Evolutionary conservation across 768 basidiomycete species (phyloP).

Genomic region (Panellus pusillus): DNA sequence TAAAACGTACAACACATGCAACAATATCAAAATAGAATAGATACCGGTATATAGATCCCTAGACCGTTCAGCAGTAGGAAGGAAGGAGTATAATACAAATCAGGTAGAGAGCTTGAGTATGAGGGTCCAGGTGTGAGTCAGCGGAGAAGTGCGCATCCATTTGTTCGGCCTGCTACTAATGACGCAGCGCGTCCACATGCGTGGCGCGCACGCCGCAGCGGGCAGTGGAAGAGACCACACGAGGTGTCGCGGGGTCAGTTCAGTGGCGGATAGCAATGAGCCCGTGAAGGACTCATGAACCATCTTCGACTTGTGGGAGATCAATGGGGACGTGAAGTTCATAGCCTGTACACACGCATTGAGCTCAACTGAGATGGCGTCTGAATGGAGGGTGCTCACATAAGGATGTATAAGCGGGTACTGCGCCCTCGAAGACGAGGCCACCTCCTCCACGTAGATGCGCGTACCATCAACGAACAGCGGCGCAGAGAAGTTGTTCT

Average conservation of each 20-base stretch:
- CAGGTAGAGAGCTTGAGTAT: too few species aligned
- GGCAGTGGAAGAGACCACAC: too few species aligned
- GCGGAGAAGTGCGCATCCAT: too few species aligned
- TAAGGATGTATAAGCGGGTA: conserved; percentile 42
- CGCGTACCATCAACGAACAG: conserved; percentile 11
- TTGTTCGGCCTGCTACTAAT: too few species aligned
- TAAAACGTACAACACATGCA: too few species aligned
- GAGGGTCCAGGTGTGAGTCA: too few species aligned
- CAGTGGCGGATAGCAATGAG: not conserved
- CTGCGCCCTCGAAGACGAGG: not conserved
- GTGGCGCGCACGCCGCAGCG: too few species aligned
- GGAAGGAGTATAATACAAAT: too few species aligned
- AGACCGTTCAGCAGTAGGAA: too few species aligned
- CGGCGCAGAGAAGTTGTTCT: conserved; percentile 10
- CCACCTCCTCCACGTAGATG: conserved; percentile 15
- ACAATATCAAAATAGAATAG: too few species aligned
- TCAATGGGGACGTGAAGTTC: conserved; percentile 45
- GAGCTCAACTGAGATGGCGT: conserved; percentile 2
- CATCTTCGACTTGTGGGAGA: conserved; percentile 4
- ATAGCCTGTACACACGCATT: conserved; percentile 32
- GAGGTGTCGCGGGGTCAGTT: not conserved
- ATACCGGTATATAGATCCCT: too few species aligned
- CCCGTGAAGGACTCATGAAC: conserved; percentile 5
- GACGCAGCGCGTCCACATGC: too few species aligned
- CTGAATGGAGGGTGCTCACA: conserved; percentile 27